Percentiles rank a stretch among this genome's conserved stretches.
phyloP scores from a whole-genome alignment of 768 basidiomycete species.

The Pleurotus platypus region DNA sequence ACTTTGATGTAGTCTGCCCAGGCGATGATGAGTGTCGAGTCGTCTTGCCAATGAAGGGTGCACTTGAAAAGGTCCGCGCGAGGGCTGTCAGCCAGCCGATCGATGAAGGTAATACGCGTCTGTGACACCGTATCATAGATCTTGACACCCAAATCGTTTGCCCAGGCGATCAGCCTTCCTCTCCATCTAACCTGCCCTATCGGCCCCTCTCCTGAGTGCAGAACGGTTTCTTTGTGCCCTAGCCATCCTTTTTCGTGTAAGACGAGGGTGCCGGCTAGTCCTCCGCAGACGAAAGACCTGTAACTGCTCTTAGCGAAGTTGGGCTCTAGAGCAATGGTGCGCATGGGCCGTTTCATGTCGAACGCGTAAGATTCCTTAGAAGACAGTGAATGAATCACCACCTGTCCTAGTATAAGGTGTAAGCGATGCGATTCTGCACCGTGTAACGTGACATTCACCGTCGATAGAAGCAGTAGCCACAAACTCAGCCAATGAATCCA shows the following conservation, averaged over 20 bases:
- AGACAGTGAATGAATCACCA: conserved; percentile 80
- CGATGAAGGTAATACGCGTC: conserved; percentile 80
- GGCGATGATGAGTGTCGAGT: conserved; percentile 82
- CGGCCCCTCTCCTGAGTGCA: conserved; percentile 87
- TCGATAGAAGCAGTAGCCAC: conserved; percentile 92
- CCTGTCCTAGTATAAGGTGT: conserved; percentile 64
- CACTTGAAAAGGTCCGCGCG: conserved; percentile 95
- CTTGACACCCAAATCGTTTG: conserved; percentile 91
- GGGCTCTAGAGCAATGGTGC: conserved; percentile 87
- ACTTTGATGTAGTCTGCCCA: conserved; percentile 96
- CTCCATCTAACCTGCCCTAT: conserved; percentile 92
- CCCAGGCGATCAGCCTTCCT: conserved; percentile 89
- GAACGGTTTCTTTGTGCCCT: conserved; percentile 83
- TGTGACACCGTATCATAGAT: conserved; percentile 83
- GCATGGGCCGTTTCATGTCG: conserved; percentile 90
- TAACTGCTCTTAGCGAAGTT: conserved; percentile 77
- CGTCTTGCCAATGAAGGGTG: conserved; percentile 89
- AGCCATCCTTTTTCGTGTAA: conserved; percentile 95
- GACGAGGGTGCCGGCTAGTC: conserved; percentile 84
- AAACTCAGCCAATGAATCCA: conserved; percentile 85
- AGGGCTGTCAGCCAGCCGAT: conserved; percentile 77
- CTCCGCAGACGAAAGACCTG: conserved; percentile 85
- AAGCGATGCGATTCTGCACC: conserved; percentile 1
- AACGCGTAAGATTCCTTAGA: conserved; percentile 80
- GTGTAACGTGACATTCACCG: conserved; percentile 46